Base-by-base conservation (phyloP, 345 rosid genomes). In the Arabis alpina region DNA sequence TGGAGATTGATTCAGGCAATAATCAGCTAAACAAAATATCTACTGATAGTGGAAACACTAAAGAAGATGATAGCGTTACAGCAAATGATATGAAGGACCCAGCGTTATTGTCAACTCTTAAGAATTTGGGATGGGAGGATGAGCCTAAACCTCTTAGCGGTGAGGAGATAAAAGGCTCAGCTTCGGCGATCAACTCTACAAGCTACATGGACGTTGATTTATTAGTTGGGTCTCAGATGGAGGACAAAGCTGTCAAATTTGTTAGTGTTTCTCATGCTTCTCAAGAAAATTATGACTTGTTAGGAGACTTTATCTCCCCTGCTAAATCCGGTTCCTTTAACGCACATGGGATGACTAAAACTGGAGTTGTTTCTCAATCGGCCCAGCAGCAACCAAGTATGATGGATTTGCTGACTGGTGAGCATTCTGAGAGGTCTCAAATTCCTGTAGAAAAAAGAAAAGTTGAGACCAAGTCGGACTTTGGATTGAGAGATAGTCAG, bases 21-120 rank as follows among this genome's bases (percentile, higher is more conserved):
- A 62, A 50, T 40, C 66, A 56, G 71, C 32, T 23, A 6, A 74
- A 66, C 41, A 77, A 74, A 52, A 49, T 53, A 30, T 15, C 74
- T 10, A 40, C 54, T 34, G 65, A 52, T 51, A 76, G 61, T 66
- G 56, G 71, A 14, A 68, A 54, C 14, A 78, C 54, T 53, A 85
- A 47, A 65, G 86, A 54, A 62, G 84, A 77, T 58, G 79, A 60
- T 13, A 81, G 48, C 51, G 80, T 85, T 71, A 81, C 86, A 25
- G 92, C 81, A 61, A 70, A 79, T 48, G 89, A 86, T 76, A 82
- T 86, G 90, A 80, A 59, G 64, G 91, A 84, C 65, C 89, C 91
- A 12, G 27, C 80, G 14, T 41, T 85, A 34, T 76, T 81, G 47
- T 84, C 84, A 0, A 69, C 81, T 68, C 79, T 89, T 43, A 82